Base-by-base conservation (phyloP, 306 rosid species). In the Prunus mira region DNA sequence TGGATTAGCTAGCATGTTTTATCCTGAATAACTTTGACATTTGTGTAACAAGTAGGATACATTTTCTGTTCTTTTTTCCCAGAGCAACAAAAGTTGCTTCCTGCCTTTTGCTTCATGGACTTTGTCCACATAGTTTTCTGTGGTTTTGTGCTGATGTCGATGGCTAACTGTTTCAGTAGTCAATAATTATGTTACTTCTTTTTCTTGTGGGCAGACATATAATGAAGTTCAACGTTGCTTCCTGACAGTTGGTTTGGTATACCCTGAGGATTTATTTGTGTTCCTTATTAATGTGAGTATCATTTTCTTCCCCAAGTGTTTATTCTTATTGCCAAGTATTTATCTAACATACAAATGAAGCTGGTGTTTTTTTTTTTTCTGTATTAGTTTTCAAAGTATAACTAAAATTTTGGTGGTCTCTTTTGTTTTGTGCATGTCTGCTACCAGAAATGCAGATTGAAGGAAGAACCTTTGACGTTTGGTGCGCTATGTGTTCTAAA, bases 201-300 rank as follows among this genome's bases (percentile, higher is more conserved):
- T 70, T 17, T 34, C 70, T 58, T 73, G 76, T 82, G 73, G 80
- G 75, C 96, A 94, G 98, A 87, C 94, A 64, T 94, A 94, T 82
- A 94, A 94, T 83, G 97, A 94, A 84, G 91, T 94, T 77, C 98
- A 94, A 78, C 97, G 79, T 75, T 94, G 98, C 90, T 94, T 91
- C 89, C 93, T 94, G 80, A 87, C 96, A 46, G 95, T 90, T 73
- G 98, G 98, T 69, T 76, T 88, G 83, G 90, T 91, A 79, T 94
- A 94, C 79, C 93, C 97, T 20, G 97, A 94, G 82, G 97, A 94
- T 89, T 78, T 94, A 73, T 94, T 91, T 84, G 61, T 84, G 81
- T 90, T 91, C 82, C 98, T 94, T 75, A 78, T 88, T 70, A 90
- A 85, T 85, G 98, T 94, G 88, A 87, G 97, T 90, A 68, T 43